Evolutionary conservation across 2,329 filamentous ascomycete genomes (phyloP).

Genomic region (Epichloe hybrida): DNA sequence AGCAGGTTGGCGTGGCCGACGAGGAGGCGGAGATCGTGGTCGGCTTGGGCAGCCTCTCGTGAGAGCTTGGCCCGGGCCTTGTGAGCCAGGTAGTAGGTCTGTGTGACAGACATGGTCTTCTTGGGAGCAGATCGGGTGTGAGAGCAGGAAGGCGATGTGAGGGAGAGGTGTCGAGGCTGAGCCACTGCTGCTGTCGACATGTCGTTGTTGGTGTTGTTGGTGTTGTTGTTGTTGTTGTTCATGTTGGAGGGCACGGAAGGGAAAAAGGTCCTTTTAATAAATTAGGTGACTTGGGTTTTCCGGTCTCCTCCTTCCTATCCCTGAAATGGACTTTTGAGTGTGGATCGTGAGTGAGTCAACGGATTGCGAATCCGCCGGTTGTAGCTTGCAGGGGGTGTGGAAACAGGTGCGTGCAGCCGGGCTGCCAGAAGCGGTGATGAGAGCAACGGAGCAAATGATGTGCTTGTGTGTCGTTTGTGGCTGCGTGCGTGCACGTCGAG

Average conservation of each 20-base stretch:
- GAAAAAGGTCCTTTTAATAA: constrained; percentile 1
- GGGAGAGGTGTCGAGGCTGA: constrained; percentile 13
- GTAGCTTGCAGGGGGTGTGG: constrained; percentile 12
- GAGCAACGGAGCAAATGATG: constrained; percentile 15
- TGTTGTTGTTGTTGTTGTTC: constrained; percentile 4
- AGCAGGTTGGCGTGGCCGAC: constrained; percentile 98
- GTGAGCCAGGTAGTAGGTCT: constrained; percentile 97
- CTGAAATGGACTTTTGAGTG: neutral
- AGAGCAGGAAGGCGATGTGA: constrained; percentile 9
- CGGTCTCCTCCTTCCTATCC: constrained; percentile 11
- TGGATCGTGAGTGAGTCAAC: constrained; percentile 13
- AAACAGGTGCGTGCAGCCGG: constrained; percentile 3
- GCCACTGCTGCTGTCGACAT: constrained; percentile 17
- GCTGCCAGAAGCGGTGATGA: constrained; percentile 10
- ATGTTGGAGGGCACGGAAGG: constrained; percentile 5
- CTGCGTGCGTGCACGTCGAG: neutral
- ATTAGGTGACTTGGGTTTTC: neutral
- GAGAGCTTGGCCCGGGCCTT: constrained; percentile 94
- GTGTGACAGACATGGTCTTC: constrained; percentile 93
- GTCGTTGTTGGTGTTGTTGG: neutral
- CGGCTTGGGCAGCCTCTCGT: constrained; percentile 72
- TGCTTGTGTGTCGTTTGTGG: constrained; percentile 6
- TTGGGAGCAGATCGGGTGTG: constrained; percentile 29
- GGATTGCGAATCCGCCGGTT: constrained; percentile 10
- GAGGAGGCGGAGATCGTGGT: constrained; percentile 88